Evolutionary conservation across 2,329 filamentous ascomycete genomes (phyloP).

Genomic region (Rhynchosporium graminicola): DNA sequence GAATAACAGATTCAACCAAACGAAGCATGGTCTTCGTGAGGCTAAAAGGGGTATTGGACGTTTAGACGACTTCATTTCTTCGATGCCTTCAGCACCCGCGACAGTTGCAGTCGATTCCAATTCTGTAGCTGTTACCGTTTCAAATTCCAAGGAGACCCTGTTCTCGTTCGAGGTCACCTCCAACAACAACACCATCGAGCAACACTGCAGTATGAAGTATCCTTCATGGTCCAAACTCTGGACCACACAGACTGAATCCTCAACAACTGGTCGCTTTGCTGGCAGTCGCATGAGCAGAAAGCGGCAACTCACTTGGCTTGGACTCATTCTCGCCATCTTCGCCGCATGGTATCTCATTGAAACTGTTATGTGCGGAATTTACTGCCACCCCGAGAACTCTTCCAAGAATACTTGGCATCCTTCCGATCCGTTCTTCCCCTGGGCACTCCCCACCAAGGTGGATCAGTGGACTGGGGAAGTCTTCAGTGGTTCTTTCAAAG

Average conservation of each 20-base stretch:
- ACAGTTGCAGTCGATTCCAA: not conserved
- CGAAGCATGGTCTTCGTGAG: constrained; percentile 53
- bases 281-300: constrained; percentile 15
- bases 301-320: constrained; percentile 36
- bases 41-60: constrained; percentile 60
- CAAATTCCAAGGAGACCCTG: not conserved
- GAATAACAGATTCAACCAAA: constrained; percentile 53
- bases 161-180: not conserved
- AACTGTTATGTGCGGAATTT: constrained; percentile 52
- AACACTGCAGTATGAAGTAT: not conserved
- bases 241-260: constrained; percentile 3
- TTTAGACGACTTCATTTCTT: constrained; percentile 53
- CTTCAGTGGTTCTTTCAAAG: constrained; percentile 17
- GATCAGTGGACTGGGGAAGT: constrained; percentile 54
- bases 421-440: constrained; percentile 61
- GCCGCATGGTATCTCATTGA: constrained; percentile 58
- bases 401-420: constrained; percentile 51
- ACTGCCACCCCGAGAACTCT: constrained; percentile 56
- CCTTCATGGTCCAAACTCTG: constrained; percentile 3
- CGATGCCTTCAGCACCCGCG: constrained; percentile 29
- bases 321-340: constrained; percentile 44
- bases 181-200: not conserved
- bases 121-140: not conserved
- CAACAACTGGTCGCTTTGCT: constrained; percentile 5
- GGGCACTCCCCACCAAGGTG: constrained; percentile 60